These are phyloP conservation scores for Torulaspora microellipsoides DNA, from an alignment of 805 yeast species.

Conservation along the genomic window DNA sequence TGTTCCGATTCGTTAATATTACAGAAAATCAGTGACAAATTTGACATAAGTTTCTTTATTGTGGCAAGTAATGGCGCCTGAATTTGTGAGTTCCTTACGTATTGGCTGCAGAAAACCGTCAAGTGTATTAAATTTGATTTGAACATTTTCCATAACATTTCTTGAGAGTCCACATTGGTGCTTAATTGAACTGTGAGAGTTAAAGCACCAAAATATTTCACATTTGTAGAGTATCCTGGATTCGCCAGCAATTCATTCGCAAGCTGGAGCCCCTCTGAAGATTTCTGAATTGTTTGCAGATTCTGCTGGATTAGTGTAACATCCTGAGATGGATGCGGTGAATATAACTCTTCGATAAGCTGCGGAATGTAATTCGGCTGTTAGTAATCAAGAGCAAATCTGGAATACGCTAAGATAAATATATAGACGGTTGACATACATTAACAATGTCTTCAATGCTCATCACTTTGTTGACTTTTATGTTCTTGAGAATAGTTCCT, in stretches of 20 bases:
- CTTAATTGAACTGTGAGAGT: constrained; percentile 34
- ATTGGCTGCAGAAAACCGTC: constrained; percentile 16
- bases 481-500: no score
- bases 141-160: constrained; percentile 22
- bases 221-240: constrained; percentile 23
- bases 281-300: constrained; percentile 31
- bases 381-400: neutral
- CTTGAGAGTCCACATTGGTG: constrained; percentile 14
- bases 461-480: neutral
- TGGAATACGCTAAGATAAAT: neutral
- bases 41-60: constrained; percentile 35
- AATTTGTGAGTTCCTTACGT: constrained; percentile 15
- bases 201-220: constrained; percentile 35
- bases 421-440: constrained; percentile 5
- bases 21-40: constrained; percentile 31
- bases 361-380: neutral
- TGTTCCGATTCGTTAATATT: constrained; percentile 21
- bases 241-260: constrained; percentile 27
- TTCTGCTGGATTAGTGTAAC: constrained; percentile 31
- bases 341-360: constrained; percentile 29
- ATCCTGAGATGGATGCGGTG: constrained; percentile 26
- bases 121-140: constrained; percentile 27
- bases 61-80: constrained; percentile 16
- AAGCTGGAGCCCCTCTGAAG: constrained; percentile 26
- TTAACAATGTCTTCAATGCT: constrained; percentile 19